Evolutionary conservation across 2,329 filamentous ascomycete genomes (phyloP), one percentile per base, ranked within the genome.

Genomic region (Mycosphaerella arachidis): DNA sequence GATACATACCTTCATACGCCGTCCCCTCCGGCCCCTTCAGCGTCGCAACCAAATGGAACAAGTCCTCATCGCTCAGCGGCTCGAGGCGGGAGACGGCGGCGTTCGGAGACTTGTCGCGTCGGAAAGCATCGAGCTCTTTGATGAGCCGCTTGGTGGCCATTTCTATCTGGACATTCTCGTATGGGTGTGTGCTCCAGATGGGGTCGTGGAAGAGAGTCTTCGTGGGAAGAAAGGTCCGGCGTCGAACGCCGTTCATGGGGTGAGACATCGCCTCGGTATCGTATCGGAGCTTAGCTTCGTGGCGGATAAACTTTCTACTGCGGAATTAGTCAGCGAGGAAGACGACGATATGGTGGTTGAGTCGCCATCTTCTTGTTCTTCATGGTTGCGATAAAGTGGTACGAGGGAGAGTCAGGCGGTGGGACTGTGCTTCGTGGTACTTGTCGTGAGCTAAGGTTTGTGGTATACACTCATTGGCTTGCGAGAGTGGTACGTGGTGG

Each of bases 11-110:
- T 79, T 86, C 83, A 61, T 86, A 86, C 20, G 82, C 82, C 4
- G 83, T 84, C 12, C 80, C 82, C 12, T 76, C 73, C 10, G 85
- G 81, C 7, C 85, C 85, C 65, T 80, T 82, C 70, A 88, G 77
- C 6, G 86, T 81, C 2, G 85, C 84, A 66, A 82, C 78, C 82
- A 85, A 85, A 62, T 81, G 78, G 64, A 84, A 78, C 29, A 88
- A 71, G 65, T 87, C 79, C 54, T 82, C 77, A 60, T 86, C 84
- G 64, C 77, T 77, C 35, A 81, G 71, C 2, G 84, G 84, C 9
- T 82, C 82, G 4, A 87, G 80, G 61, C 82, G 79, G 1, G 83
- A 72, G 18, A 86, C 77, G 18, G 79, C 80, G 46, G 84, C 78
- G 59, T 84, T 85, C 2, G 84, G 84, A 24, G 80, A 77, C 24